These are phyloP conservation scores for Cudoniella acicularis DNA, from an alignment of 495 filamentous ascomycete genomes.

Conservation along the genomic window DNA sequence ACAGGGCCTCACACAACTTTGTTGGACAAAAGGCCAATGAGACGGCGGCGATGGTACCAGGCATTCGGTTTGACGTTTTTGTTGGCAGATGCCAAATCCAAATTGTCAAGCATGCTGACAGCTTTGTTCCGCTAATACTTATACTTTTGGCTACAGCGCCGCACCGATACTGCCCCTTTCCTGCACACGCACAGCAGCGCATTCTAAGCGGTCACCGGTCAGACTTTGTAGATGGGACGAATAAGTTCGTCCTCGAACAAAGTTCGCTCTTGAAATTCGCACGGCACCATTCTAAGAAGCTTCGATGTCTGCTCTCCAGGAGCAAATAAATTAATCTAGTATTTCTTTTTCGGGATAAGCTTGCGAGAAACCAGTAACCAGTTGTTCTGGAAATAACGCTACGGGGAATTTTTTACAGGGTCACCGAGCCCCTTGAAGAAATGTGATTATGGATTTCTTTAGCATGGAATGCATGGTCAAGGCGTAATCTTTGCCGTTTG, in stretches of 20 bases:
- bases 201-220: not conserved
- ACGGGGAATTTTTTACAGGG: slow-evolving; percentile 1
- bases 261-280: not conserved
- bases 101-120: not conserved
- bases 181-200: not conserved
- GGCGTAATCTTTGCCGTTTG: not conserved
- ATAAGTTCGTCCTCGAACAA: no score
- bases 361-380: not conserved
- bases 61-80: not conserved
- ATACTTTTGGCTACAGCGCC: not conserved
- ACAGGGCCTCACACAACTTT: not conserved
- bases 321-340: no score
- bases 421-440: not conserved
- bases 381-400: not conserved
- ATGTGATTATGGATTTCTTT: not conserved
- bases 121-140: not conserved
- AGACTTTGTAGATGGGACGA: not conserved
- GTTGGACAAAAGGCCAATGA: not conserved
- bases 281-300: not conserved
- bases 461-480: not conserved
- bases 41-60: not conserved
- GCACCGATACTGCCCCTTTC: not conserved
- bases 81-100: not conserved
- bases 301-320: not conserved
- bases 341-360: not conserved